Evolutionary conservation across 2,329 filamentous ascomycete species (phyloP).

Genomic region (Orbilia blumenaviensis): DNA sequence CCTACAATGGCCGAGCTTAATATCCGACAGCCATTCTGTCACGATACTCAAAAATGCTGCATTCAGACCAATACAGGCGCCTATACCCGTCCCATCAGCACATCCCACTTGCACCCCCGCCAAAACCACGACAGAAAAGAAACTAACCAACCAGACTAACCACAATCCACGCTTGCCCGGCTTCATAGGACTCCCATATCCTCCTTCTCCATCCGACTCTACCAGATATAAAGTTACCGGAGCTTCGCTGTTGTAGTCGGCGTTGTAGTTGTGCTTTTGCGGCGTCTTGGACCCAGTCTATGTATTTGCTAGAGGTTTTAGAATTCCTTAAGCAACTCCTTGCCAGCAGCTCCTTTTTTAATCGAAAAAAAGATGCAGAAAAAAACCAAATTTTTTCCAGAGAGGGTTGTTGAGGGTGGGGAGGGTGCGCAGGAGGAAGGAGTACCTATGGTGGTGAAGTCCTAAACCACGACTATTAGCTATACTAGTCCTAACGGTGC

Average conservation of each 20-base stretch:
- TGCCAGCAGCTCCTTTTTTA: constrained; percentile 37
- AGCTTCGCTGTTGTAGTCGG: constrained; percentile 76
- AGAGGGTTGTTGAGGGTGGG: not conserved
- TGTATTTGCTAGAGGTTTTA: constrained; percentile 59
- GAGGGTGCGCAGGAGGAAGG: constrained; percentile 25
- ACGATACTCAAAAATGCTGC: constrained; percentile 93
- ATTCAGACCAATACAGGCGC: constrained; percentile 90
- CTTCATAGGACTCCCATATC: constrained; percentile 87
- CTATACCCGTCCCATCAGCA: constrained; percentile 58
- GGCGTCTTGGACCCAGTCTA: constrained; percentile 98
- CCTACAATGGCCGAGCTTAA: constrained; percentile 94
- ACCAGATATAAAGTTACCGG: constrained; percentile 76
- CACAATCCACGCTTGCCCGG: constrained; percentile 97
- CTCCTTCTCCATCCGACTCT: constrained; percentile 80
- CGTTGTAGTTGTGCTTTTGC: constrained; percentile 86
- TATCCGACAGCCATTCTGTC: constrained; percentile 94
- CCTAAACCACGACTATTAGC: constrained; percentile 63
- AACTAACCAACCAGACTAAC: constrained; percentile 79
- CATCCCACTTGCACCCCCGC: not conserved
- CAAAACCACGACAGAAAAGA: not conserved
- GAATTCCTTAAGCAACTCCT: constrained; percentile 56
- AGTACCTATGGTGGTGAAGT: constrained; percentile 91
- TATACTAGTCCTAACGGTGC: not conserved
- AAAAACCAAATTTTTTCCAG: not conserved
- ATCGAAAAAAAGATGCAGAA: not conserved